Evolutionary conservation across 2,329 filamentous ascomycete genomes (phyloP), one percentile per base, ranked within the genome.

Genomic region (Trichoderma harzianum): DNA sequence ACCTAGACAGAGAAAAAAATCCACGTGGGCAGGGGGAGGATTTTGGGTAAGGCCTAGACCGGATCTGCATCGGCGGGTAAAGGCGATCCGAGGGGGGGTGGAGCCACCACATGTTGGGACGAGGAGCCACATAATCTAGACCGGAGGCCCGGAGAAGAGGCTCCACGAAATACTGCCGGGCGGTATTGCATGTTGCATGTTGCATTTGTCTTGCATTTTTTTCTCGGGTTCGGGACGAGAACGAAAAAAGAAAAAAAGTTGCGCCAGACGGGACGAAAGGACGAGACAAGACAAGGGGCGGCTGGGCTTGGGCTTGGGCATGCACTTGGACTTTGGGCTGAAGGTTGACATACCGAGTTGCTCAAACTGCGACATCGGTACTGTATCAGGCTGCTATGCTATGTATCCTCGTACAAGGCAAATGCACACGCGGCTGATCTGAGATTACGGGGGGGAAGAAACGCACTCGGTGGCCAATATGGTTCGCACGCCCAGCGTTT

Each of bases 51-150:
- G 66, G 36, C 21, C 66, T 69, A 69, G 66, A 69, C 57, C 66
- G 66, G 66, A 69, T 69, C 66, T 69, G 57, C 66, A 53, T 69
- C 57, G 66, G 66, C 66, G 66, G 66, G 66, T 53, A 69, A 61
- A 69, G 66, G 30, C 66, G 66, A 69, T 69, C 66, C 57, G 66
- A 69, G 24, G 47, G 55, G 34, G 21, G 39, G 66, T 69, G 66
- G 66, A 61, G 66, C 66, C 26, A 16, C 57, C 47, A 30, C 43
- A 34, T 34, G 63, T 34, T 53, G 47, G 26, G 32, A 43, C 39
- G 39, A 32, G n/a, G 63, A 67, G 47, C 51, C 64, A 57, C 64
- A 39, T 12, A 39, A 57, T 57, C 51, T 39, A 67, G 47, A 57
- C 51, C 61, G 61, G 61, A 47, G 36, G 26, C 61, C 36, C 64